Percentiles rank a stretch among this genome's conserved stretches.
phyloP scores from a whole-genome alignment of 2,329 filamentous ascomycete species.

The Metarhizium rileyi region DNA sequence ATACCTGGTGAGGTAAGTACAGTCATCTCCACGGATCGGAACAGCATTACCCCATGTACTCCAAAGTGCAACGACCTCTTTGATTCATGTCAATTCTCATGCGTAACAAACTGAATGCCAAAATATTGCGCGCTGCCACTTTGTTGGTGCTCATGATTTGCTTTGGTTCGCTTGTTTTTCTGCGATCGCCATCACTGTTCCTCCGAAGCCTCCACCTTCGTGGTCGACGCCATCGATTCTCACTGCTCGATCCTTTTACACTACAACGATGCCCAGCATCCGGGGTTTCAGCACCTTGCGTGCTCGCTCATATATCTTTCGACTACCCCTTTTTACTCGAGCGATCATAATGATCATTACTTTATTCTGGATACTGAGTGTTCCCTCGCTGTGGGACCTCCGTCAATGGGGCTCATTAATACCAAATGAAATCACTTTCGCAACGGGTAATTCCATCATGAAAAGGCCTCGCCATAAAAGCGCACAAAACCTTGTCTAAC shows the following conservation, averaged over 20 bases:
- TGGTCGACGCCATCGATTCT: not conserved
- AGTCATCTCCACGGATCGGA: not conserved
- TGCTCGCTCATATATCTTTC: constrained; percentile 70
- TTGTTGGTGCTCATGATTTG: not conserved
- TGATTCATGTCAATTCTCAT: not conserved
- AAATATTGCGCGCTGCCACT: not conserved
- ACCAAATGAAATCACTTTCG: constrained; percentile 63
- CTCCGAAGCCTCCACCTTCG: not conserved
- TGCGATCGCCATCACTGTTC: not conserved
- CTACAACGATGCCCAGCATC: constrained; percentile 9
- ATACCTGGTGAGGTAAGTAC: too few species aligned
- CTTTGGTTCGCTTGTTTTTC: not conserved
- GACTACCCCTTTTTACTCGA: constrained; percentile 83
- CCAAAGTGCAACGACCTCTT: not conserved
- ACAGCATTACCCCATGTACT: not conserved
- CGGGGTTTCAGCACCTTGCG: constrained; percentile 56
- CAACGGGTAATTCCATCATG: constrained; percentile 45
- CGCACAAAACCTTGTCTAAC: not conserved
- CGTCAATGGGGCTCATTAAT: constrained; percentile 69
- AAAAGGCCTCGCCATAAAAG: not conserved
- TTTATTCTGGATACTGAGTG: constrained; percentile 49
- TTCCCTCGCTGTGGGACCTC: constrained; percentile 64
- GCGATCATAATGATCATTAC: constrained; percentile 56
- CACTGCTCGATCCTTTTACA: not conserved
- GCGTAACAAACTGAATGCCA: not conserved